phyloP scores from a whole-genome alignment of 163 green algal genomes.

The Prototheca wickerhamii region DNA sequence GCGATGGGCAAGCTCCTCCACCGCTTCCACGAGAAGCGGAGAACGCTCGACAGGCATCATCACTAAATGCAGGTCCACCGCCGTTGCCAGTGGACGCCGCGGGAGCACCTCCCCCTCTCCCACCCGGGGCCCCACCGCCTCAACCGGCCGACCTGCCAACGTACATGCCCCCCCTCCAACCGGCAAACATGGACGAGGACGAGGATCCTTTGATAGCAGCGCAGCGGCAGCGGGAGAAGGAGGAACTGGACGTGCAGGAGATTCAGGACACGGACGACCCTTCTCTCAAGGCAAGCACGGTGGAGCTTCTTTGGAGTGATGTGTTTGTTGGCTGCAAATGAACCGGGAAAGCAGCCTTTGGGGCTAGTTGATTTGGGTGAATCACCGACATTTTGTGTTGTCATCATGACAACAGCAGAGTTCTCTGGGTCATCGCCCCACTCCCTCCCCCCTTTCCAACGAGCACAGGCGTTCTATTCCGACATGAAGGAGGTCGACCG shows the following conservation, averaged over 20 bases:
- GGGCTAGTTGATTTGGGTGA: background rate
- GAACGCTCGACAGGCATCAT: no score
- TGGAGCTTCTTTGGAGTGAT: background rate
- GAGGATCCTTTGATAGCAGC: slow-evolving; percentile 30
- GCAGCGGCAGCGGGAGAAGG: slow-evolving; percentile 20
- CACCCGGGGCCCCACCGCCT: no score
- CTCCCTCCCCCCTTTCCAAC: background rate
- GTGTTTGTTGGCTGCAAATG: background rate
- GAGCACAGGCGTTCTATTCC: slow-evolving; percentile 49
- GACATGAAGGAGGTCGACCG: slow-evolving; percentile 41
- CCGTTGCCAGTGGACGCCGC: no score
- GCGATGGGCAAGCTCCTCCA: no score
- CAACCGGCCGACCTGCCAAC: no score
- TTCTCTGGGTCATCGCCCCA: background rate
- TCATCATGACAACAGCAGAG: background rate
- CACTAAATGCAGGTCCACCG: no score
- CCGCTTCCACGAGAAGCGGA: no score
- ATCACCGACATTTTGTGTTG: background rate
- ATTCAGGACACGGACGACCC: slow-evolving; percentile 25
- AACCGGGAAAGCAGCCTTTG: background rate
- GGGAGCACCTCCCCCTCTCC: no score
- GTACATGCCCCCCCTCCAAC: background rate
- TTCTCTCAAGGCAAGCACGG: slow-evolving; percentile 15
- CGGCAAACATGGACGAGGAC: slow-evolving; percentile 24
- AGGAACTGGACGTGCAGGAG: slow-evolving; percentile 17